Base-by-base conservation (phyloP, 495 filamentous ascomycete species). In the Penicillium steckii region DNA sequence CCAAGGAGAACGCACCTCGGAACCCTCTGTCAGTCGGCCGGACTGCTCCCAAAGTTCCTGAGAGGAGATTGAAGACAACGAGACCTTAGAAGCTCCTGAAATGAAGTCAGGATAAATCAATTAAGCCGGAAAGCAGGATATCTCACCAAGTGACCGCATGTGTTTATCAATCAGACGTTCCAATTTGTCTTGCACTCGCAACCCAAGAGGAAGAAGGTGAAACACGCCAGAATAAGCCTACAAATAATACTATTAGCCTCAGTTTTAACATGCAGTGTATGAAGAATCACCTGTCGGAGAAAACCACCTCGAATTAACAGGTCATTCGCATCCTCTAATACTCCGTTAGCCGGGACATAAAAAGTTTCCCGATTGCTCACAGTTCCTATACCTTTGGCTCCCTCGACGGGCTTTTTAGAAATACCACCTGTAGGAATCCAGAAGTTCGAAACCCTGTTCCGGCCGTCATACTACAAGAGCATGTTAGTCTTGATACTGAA, bases 131-230 rank as follows among this genome's bases (percentile, higher is more conserved):
- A n/a, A n/a, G n/a, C n/a, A n/a, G n/a, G n/a, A n/a, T n/a, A n/a
- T n/a, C 27, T 30, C 69, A 90, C 90, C 88, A 46, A 96, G 52
- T 48, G 73, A 75, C 23, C 77, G 73, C 94, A 98, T 97, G 64
- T 96, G 85, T 64, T 87, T 90, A 53, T 95, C 91, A 65, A 98
- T 87, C 3, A 97, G 73, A 4, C 66, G 66, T 59, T 97, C 90
- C 23, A 97, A 66, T 65, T 97, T 98, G 42, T 90, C 84, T 62
- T 96, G 91, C 0, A 97, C 90, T 25, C 90, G 78, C 29, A 89
- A 76, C 3, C 94, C 94, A n/a, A 98, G 75, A 1, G 94, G 94
- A 8, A 98, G 77, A 61, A 96, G 79, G 67, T 98, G 95, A 66
- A 97, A 97, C 27, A 98, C 80, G 4, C 94, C 95, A 3, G 93